Conservation (phyloP, 1,284 basidiomycete species). For the Rhodotorula sp. region DNA sequence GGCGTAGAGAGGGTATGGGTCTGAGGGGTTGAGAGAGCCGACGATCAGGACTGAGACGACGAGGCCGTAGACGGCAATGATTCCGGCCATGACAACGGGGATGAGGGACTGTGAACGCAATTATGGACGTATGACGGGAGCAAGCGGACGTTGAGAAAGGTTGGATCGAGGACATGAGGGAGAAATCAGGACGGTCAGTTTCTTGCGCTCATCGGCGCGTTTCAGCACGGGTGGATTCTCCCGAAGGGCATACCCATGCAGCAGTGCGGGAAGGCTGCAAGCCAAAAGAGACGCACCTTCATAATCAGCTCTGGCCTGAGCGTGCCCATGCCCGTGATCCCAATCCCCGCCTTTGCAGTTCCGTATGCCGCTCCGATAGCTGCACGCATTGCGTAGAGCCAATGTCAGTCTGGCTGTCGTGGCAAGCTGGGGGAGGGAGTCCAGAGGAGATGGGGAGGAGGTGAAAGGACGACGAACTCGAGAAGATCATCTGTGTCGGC, state of each 20-base stretch:
- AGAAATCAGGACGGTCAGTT: no score
- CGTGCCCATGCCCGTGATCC: constrained; percentile 91
- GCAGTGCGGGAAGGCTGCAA: constrained; percentile 7
- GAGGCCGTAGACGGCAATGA: constrained; percentile 89
- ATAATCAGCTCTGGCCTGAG: constrained; percentile 97
- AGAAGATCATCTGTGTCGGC: constrained; percentile 71
- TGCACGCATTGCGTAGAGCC: constrained; percentile 2
- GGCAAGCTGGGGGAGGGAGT: neutral
- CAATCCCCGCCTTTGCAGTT: constrained; percentile 95
- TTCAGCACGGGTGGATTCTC: no score
- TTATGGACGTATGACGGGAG: neutral
- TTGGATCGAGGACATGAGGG: neutral
- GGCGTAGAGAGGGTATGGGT: constrained; percentile 68
- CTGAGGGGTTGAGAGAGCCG: constrained; percentile 61
- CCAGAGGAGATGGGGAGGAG: neutral
- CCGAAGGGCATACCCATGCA: no score
- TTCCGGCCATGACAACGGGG: constrained; percentile 99
- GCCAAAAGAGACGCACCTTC: constrained; percentile 64
- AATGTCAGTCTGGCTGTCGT: no score
- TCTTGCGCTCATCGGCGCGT: no score
- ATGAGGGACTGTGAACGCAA: constrained; percentile 67
- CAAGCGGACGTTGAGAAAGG: neutral
- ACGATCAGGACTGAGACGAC: constrained; percentile 86
- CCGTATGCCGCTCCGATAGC: constrained; percentile 93
- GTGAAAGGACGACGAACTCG: constrained; percentile 57